A percentile compares a stretch with the other conserved stretches of the same genome.
Conservation (phyloP, 2,329 filamentous ascomycete genomes). For the Malbranchea zuffiana region DNA sequence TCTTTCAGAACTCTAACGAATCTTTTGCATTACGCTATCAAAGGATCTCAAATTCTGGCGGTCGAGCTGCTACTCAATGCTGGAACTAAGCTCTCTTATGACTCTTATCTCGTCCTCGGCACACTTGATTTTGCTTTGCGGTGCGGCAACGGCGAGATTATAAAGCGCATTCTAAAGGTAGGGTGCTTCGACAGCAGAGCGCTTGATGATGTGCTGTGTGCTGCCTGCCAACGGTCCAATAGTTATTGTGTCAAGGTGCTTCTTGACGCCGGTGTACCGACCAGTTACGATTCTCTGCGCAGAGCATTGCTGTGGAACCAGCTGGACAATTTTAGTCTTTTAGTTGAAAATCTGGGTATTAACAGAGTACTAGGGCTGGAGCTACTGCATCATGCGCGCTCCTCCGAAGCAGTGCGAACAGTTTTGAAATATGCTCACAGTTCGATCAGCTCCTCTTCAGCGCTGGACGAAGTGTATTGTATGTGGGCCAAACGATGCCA, state of each 20-base stretch:
- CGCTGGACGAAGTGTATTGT: no score
- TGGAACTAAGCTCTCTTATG: not conserved
- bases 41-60: not conserved
- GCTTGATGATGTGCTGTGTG: not conserved
- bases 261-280: not conserved
- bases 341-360: not conserved
- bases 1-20: no score
- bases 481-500: no score
- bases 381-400: not conserved
- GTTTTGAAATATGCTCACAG: not conserved
- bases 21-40: not conserved
- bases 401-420: not conserved
- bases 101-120: not conserved
- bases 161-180: not conserved
- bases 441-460: not conserved
- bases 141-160: not conserved
- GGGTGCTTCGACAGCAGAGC: not conserved
- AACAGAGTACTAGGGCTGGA: not conserved
- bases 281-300: not conserved
- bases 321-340: not conserved
- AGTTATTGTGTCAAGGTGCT: not conserved
- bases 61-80: not conserved
- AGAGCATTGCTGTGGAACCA: not conserved
- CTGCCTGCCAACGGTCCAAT: no score
- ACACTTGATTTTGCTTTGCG: no score